Percentiles rank a stretch among this genome's conserved stretches.
Conservation (phyloP, 2,329 filamentous ascomycete genomes). For the Sporothrix protearum region DNA sequence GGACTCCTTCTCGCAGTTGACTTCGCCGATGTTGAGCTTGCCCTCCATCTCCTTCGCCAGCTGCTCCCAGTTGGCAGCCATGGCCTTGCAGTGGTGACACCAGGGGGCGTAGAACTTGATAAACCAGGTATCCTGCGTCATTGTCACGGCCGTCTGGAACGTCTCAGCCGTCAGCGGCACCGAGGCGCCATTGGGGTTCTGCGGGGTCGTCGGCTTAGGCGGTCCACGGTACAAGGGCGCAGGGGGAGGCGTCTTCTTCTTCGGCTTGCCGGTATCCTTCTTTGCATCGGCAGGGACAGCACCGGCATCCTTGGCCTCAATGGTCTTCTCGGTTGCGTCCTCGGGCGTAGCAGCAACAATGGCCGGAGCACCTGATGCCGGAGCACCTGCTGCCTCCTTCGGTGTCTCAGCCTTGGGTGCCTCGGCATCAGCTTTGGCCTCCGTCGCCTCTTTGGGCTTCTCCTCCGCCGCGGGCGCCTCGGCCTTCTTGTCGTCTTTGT, state of each 20-base stretch:
- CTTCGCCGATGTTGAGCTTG: conserved; percentile 86
- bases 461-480: not conserved
- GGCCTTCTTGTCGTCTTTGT: not conserved
- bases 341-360: not conserved
- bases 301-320: not conserved
- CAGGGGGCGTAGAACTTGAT: conserved; percentile 98
- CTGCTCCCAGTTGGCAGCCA: conserved; percentile 86
- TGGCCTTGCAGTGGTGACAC: conserved; percentile 92
- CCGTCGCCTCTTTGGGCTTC: conserved; percentile 32
- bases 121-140: conserved; percentile 90
- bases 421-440: conserved; percentile 31
- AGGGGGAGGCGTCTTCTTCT: conserved; percentile 28
- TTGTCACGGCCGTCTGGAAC: conserved; percentile 82
- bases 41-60: conserved; percentile 89
- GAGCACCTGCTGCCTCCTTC: not conserved
- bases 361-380: not conserved
- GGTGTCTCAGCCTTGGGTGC: conserved; percentile 14
- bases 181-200: conserved; percentile 74
- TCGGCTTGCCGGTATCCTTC: conserved; percentile 25
- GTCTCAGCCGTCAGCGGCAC: conserved; percentile 74
- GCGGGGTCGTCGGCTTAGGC: conserved; percentile 51
- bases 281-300: conserved; percentile 3
- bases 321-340: not conserved
- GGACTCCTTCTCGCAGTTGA: conserved; percentile 85
- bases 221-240: conserved; percentile 38